Evolutionary conservation across 2,329 filamentous ascomycete genomes (phyloP), one percentile per base, ranked within the genome.

Genomic region (Ilyonectria destructans): DNA sequence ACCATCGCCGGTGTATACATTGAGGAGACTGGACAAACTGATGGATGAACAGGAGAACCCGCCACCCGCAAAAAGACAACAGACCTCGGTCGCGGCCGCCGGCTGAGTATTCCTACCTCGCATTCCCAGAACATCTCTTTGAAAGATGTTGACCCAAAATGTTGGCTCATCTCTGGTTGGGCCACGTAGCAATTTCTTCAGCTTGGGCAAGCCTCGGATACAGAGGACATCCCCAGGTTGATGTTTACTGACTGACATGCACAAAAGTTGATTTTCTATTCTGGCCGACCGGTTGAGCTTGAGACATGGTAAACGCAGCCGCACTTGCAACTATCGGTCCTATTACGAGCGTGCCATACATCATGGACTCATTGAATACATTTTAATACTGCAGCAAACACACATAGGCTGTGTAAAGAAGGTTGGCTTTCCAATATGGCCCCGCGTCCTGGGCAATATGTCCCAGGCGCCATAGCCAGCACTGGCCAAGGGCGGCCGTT

Each of bases 1-100:
- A 40, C 56, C 57, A 29, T 62, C 26, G 55, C 58, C 56, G 51
- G 56, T 49, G 63, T 29, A 51, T 63, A 31, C 40, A 48, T 63
- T 33, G 21, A 29, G 31, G 52, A 65, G 62, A 62, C 33, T 56
- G 60, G 66, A 59, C 58, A 65, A 71, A 72, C 79, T 82, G 71
- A 81, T 72, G 23, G 17, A 49, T 49, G 37, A 46, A 49, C 64
- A 83, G 82, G 82, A 83, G 60, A 80, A 79, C 23, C 71, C 78
- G 45, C 80, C 81, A 33, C 79, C 82, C 29, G 80, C 82, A 17
- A 84, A 84, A 71, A 77, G 82, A 67, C 82, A 83, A 58, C 81
- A 83, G 69, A 78, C 82, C 37, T 84, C 82, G 6, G 75, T 84
- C 61, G 81, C 79, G 17, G 81, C 82, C 57, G 82, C 78, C 63